These are phyloP conservation scores for Exophiala calicioides DNA, from an alignment of 2,329 filamentous ascomycete genomes.

Conservation along the genomic window DNA sequence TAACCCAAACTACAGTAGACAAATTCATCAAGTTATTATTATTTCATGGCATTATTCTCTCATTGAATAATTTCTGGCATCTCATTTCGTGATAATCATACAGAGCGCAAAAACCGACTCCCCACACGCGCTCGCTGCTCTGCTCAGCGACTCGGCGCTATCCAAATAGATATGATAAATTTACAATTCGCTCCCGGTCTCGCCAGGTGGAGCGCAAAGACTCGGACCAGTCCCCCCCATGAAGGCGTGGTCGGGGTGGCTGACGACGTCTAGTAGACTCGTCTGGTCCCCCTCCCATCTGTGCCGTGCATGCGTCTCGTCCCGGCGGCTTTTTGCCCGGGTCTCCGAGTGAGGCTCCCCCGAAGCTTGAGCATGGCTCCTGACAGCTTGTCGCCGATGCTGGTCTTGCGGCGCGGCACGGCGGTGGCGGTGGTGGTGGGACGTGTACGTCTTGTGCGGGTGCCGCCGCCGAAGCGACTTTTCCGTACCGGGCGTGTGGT, in stretches of 20 bases:
- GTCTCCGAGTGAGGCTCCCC: constrained; percentile 67
- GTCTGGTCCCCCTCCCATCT: constrained; percentile 58
- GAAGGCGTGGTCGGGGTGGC: neutral
- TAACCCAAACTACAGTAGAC: neutral
- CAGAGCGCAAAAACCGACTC: constrained; percentile 5
- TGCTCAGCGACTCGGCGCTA: neutral
- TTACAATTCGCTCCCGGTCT: constrained; percentile 19
- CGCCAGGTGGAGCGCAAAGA: constrained; percentile 20
- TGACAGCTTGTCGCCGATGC: constrained; percentile 74
- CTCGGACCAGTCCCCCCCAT: constrained; percentile 13
- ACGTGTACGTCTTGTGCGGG: constrained; percentile 6
- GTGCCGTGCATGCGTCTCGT: constrained; percentile 73
- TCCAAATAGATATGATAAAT: constrained; percentile 12
- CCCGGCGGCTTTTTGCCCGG: constrained; percentile 74
- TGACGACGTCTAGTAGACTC: constrained; percentile 26
- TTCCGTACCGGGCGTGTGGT: constrained; percentile 37
- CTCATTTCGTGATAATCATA: constrained; percentile 15
- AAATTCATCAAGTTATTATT: neutral
- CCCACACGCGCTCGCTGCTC: neutral
- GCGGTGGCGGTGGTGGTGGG: constrained; percentile 13
- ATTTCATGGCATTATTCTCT: too few species aligned
- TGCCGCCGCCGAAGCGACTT: constrained; percentile 14
- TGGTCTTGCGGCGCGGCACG: constrained; percentile 67
- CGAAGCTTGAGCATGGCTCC: constrained; percentile 74
- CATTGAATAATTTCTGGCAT: too few species aligned